Percentiles rank a stretch among this genome's conserved stretches.
Evolutionary conservation across 345 rosid species (phyloP).

Genomic region (Aurinia saxatilis): DNA sequence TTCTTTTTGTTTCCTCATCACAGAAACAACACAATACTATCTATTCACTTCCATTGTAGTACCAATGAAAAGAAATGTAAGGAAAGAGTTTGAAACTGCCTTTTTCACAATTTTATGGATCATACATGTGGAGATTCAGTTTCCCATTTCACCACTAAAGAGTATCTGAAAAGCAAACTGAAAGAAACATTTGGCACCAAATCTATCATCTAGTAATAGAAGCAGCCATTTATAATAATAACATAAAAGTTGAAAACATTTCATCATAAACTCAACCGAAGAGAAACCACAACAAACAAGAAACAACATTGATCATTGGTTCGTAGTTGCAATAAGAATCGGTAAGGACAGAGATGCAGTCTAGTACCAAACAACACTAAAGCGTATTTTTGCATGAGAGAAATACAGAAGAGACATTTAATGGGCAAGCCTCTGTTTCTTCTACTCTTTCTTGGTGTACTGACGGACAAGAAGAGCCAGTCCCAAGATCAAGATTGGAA

Average conservation of each 20-base stretch:
- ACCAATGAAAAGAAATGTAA: slow-evolving; percentile 18
- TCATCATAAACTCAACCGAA: not conserved
- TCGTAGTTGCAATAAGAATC: slow-evolving; percentile 8
- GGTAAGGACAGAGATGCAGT: slow-evolving; percentile 3
- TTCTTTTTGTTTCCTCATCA: slow-evolving; percentile 9
- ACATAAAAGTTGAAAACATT: slow-evolving; percentile 5
- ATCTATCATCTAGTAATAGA: not conserved
- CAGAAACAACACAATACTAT: slow-evolving; percentile 19
- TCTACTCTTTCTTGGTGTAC: slow-evolving; percentile 82
- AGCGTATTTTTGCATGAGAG: not conserved
- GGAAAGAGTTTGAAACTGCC: slow-evolving; percentile 16
- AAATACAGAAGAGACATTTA: slow-evolving; percentile 4
- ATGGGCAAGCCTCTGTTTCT: not conserved
- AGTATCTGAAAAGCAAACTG: not conserved
- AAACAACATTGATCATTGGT: slow-evolving; percentile 15
- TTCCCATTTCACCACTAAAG: not conserved
- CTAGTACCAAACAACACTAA: slow-evolving; percentile 4
- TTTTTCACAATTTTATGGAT: slow-evolving; percentile 5
- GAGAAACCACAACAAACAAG: not conserved
- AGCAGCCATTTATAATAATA: not conserved
- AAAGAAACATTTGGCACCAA: not conserved
- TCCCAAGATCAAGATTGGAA: slow-evolving; percentile 82
- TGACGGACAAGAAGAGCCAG: slow-evolving; percentile 64
- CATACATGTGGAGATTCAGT: not conserved
- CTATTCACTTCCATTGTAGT: slow-evolving; percentile 12